Evolutionary conservation across 2,329 filamentous ascomycete genomes (phyloP), one percentile per base, ranked within the genome.

Genomic region (Byssochlamys sp.): DNA sequence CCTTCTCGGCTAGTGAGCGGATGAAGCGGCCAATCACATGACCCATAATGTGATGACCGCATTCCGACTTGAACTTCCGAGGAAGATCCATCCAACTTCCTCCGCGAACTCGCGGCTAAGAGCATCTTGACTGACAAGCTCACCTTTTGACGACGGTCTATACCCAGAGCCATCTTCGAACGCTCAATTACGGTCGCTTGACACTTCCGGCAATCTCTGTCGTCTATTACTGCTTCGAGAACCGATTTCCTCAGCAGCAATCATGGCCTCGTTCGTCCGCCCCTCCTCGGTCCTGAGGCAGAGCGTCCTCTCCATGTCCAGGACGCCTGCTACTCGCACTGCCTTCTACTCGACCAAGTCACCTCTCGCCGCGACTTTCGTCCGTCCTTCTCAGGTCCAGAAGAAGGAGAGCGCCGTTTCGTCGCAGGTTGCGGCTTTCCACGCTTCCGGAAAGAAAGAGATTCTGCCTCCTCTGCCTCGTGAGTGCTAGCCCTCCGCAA

Each of bases 381-480:
- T 58, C 52, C 62, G 60, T 25, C 60, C 64, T 28, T 53, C 48
- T 29, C 59, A 63, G 54, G 62, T 72, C 58, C 66, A 67, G 61
- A 69, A 66, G 62, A 69, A 66, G 63, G 71, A 72, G 67, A 65
- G 63, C 54, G 53, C 64, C 57, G 67, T 67, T 35, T 64, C 71
- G 57, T 75, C 77, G 65, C 80, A 85, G 73, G 80, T 86, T 67
- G 87, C 91, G 64, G 86, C 89, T 66, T 96, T 99, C 83, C 91
- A 96, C 77, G 89, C 87, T 69, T 90, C 89, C 49, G 81, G 84
- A 75, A 83, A 84, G 76, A 83, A 84, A 74, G 81, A 82, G 71
- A 87, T 92, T 69, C 82, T 99, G 58, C 90, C 92, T 59, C 86
- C 91, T 57, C 83, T 88, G 64, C 91, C 91, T 69, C 94, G 91